These are phyloP conservation scores for Sphaerulina populicola DNA, from an alignment of 2,329 filamentous ascomycete genomes.

Conservation along the genomic window DNA sequence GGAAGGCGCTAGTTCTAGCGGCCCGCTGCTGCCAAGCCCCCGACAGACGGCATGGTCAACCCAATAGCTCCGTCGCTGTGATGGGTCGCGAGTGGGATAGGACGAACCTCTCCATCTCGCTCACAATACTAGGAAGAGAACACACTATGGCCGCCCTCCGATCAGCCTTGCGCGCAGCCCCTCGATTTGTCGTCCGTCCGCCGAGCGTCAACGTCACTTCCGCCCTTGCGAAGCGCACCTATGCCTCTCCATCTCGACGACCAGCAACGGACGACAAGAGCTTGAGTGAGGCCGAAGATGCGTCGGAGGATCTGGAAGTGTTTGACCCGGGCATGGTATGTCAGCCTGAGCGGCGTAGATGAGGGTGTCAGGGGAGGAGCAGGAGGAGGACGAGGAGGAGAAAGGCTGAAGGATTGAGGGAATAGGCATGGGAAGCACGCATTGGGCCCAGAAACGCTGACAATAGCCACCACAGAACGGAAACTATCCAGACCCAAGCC, in stretches of 20 bases:
- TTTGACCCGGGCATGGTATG: conserved; percentile 31
- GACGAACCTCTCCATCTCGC: neutral
- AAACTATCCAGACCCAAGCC: conserved; percentile 69
- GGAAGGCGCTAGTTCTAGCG: neutral
- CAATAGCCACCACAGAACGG: conserved; percentile 55
- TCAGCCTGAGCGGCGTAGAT: neutral
- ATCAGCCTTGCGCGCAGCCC: conserved; percentile 23
- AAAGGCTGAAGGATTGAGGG: no score
- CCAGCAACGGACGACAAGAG: conserved; percentile 24
- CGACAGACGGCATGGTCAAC: neutral
- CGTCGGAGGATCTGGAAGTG: conserved; percentile 22
- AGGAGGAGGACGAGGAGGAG: neutral
- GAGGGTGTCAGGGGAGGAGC: no score
- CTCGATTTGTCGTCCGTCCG: conserved; percentile 22
- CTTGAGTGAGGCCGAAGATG: conserved; percentile 24
- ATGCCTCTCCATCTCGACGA: conserved; percentile 18
- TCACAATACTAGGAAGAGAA: neutral
- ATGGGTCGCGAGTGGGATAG: no score
- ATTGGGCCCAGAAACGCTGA: conserved; percentile 6
- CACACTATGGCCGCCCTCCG: conserved; percentile 25
- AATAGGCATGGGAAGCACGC: neutral
- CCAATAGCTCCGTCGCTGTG: neutral
- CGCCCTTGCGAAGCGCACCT: conserved; percentile 22
- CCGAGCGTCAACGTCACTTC: conserved; percentile 16
- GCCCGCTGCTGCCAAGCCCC: neutral